A percentile compares a stretch with the other conserved stretches of the same genome.
These are phyloP conservation scores for Penicillium bialowiezense DNA, from an alignment of 495 filamentous ascomycete genomes.

Conservation along the genomic window DNA sequence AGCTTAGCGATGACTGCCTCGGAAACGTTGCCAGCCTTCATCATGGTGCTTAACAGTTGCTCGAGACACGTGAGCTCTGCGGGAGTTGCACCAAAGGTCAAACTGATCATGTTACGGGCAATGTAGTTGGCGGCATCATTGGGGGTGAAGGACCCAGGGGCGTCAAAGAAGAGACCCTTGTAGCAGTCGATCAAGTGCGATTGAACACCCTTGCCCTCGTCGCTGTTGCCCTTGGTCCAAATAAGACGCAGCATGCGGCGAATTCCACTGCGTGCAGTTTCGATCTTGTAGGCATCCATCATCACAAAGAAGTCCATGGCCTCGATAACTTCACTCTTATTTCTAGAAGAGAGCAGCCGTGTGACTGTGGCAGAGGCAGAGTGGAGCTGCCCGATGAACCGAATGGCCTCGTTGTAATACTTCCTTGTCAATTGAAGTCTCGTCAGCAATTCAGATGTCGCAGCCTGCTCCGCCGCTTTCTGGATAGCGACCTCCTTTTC, in stretches of 20 bases:
- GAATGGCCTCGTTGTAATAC: constrained; percentile 87
- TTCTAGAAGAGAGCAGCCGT: constrained; percentile 86
- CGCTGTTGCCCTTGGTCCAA: constrained; percentile 99
- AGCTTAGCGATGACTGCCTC: constrained; percentile 87
- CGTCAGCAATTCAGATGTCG: constrained; percentile 74
- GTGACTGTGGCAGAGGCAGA: constrained; percentile 71
- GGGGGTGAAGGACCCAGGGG: constrained; percentile 76
- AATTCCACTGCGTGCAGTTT: constrained; percentile 85
- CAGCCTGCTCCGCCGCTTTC: constrained; percentile 72
- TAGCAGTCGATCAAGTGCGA: constrained; percentile 97
- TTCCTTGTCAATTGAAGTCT: constrained; percentile 82
- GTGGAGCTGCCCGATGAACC: constrained; percentile 93
- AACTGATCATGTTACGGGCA: constrained; percentile 96
- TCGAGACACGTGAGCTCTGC: constrained; percentile 94
- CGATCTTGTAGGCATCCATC: constrained; percentile 90
- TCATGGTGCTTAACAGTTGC: constrained; percentile 94
- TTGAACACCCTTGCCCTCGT: constrained; percentile 98
- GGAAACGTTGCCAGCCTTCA: constrained; percentile 83
- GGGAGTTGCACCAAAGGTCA: constrained; percentile 91
- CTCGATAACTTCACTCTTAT: constrained; percentile 97
- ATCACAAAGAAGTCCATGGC: constrained; percentile 99
- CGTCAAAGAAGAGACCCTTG: constrained; percentile 91
- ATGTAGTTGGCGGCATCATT: constrained; percentile 97
- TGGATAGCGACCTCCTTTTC: constrained; percentile 48
- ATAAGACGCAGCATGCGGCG: constrained; percentile 92